phyloP scores from a whole-genome alignment of 495 filamentous ascomycete species.

The Podospora sp. region DNA sequence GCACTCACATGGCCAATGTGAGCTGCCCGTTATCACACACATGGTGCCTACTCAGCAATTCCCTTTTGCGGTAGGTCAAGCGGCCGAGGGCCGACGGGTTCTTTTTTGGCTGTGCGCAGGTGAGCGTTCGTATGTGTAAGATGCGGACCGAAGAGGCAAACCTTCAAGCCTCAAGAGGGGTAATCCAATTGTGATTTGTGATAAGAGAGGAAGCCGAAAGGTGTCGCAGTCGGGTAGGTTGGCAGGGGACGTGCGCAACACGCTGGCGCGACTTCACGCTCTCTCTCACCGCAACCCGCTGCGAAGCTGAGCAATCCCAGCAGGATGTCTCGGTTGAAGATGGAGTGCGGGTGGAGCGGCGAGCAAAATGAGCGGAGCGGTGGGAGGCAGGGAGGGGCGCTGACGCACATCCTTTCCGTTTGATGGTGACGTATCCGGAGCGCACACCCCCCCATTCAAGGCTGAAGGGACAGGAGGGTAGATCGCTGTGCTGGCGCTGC shows the following conservation, averaged over 20 bases:
- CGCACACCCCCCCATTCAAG: slow-evolving; percentile 14
- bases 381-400: slow-evolving; percentile 1
- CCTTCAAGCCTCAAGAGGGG: background rate
- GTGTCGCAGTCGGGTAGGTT: background rate
- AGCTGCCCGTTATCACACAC: background rate
- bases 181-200: slow-evolving; percentile 1
- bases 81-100: background rate
- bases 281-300: background rate
- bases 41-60: background rate
- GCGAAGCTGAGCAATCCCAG: background rate
- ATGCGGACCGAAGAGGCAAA: background rate
- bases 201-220: background rate
- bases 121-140: background rate
- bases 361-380: background rate
- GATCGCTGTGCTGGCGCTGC: background rate
- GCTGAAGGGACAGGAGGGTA: slow-evolving; percentile 12
- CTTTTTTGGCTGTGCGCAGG: background rate
- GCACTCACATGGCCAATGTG: background rate
- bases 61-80: background rate
- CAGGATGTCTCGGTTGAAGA: background rate
- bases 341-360: slow-evolving; percentile 6
- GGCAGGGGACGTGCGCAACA: slow-evolving; percentile 4
- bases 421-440: background rate
- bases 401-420: slow-evolving; percentile 12
- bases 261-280: no score